Conservation (phyloP, 768 basidiomycete species). For the Strobilomyces confusus region DNA sequence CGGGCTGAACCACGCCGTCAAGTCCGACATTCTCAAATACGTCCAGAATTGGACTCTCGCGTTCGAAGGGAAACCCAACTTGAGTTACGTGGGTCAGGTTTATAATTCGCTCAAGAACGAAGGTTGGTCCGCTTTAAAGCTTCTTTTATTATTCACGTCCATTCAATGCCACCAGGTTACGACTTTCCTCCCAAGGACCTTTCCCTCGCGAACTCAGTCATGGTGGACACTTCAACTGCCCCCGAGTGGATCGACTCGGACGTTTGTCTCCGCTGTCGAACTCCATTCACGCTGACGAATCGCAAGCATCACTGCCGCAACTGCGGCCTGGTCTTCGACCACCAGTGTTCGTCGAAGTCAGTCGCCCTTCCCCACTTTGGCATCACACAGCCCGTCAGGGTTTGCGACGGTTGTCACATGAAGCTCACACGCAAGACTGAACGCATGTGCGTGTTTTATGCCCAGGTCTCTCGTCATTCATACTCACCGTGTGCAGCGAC, state of each 20-base stretch:
- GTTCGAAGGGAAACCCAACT: conserved; percentile 73
- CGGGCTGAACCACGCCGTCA: conserved; percentile 74
- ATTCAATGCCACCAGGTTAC: conserved; percentile 47
- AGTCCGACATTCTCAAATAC: conserved; percentile 67
- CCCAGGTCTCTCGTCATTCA: background rate
- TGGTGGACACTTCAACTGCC: conserved; percentile 88
- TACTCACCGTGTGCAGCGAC: conserved; percentile 27
- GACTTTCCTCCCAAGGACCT: conserved; percentile 81
- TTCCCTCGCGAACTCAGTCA: conserved; percentile 65
- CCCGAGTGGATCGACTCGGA: conserved; percentile 98
- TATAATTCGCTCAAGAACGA: conserved; percentile 74
- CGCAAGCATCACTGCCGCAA: conserved; percentile 98
- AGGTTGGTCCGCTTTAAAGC: conserved; percentile 46
- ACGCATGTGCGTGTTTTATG: conserved; percentile 40
- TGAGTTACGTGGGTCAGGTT: conserved; percentile 73
- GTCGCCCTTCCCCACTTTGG: conserved; percentile 91
- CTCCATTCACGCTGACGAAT: conserved; percentile 90
- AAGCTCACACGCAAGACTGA: conserved; percentile 69
- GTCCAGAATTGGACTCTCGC: conserved; percentile 95
- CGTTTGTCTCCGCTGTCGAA: conserved; percentile 88
- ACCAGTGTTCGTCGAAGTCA: conserved; percentile 81
- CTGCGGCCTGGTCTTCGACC: conserved; percentile 96
- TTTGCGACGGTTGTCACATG: conserved; percentile 86
- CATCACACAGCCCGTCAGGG: conserved; percentile 86
- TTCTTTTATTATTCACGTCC: background rate